A percentile compares a stretch with the other conserved stretches of the same genome.
Conservation (phyloP, 257 asterid species). For the Scutellaria barbata region DNA sequence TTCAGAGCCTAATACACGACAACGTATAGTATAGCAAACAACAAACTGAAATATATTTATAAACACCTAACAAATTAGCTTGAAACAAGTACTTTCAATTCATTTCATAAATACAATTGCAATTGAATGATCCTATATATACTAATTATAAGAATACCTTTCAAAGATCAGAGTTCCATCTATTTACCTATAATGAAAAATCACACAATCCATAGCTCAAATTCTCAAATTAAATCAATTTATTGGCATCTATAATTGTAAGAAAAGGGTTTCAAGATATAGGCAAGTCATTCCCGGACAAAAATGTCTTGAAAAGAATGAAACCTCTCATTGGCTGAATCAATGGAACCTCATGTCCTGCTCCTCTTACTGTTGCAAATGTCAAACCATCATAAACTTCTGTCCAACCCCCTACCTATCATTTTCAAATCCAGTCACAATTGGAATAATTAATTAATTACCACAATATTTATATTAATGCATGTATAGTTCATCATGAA, state of each 20-base stretch:
- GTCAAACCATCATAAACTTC: conserved; percentile 83
- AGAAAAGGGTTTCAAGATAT: conserved; percentile 43
- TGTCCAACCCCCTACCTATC: conserved; percentile 92
- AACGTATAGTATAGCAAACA: no score
- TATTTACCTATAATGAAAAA: conserved; percentile 13
- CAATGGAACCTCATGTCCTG: conserved; percentile 95
- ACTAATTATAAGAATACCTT: conserved; percentile 28
- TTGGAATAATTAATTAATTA: no score
- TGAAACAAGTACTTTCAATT: conserved; percentile 17
- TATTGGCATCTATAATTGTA: conserved; percentile 2
- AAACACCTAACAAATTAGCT: background rate
- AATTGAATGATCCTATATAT: conserved; percentile 44
- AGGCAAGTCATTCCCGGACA: conserved; percentile 71
- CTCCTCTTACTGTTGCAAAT: conserved; percentile 90
- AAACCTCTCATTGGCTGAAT: conserved; percentile 74
- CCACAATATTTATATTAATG: no score
- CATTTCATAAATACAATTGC: conserved; percentile 40
- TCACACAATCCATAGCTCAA: background rate
- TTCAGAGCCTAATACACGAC: no score
- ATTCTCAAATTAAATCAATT: background rate
- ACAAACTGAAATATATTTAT: no score
- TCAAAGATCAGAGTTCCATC: conserved; percentile 10
- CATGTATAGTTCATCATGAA: background rate
- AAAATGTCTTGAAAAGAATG: conserved; percentile 64
- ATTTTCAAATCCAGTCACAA: background rate